Base-by-base conservation (phyloP, 257 asterid species). In the Cinchona pubescens region DNA sequence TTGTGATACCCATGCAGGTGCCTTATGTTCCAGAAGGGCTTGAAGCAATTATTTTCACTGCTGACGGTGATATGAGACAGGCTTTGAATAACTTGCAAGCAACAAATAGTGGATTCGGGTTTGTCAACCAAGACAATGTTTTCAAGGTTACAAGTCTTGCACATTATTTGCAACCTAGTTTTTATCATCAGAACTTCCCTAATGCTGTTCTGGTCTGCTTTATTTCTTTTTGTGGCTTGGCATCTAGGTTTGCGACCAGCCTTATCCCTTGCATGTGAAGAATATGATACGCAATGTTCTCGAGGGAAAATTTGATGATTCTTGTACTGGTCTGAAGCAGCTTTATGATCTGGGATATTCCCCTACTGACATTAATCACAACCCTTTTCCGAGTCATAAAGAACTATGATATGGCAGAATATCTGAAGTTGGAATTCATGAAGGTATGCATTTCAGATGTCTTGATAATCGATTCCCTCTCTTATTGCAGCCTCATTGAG, bases 11-110 rank as follows among this genome's bases (percentile, higher is more conserved):
- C 55, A 79, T 73, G 70, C 81, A 95, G 99, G 96, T 95, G 59
- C 90, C 98, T 71, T 95, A 92, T 85, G 96, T 81, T 73, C 98
- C 98, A 0, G 97, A 95, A 85, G 99, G 99, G 69, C 97, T 95
- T 77, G 99, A 92, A 81, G 98, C 99, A 25, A 87, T 95, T 76
- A 92, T 95, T 76, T 95, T 95, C 85, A 92, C 99, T 34, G 97
- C 99, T 73, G 98, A 95, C 86, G 99, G 99, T 72, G 99, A 95
- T 75, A 95, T 92, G 99, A 87, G 98, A 76, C 99, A 95, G 70
- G 99, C 97, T 61, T 80, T 95, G 86, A 95, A 95, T 79, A 95
- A 95, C 91, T 84, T 95, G 88, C 99, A 95, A 82, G 99, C 99
- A 29, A 95, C 99, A 73, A 60, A 87, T 85, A 89, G 97, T 88